phyloP scores from a whole-genome alignment of 1,284 basidiomycete genomes.

The Pseudozyma thailandica region DNA sequence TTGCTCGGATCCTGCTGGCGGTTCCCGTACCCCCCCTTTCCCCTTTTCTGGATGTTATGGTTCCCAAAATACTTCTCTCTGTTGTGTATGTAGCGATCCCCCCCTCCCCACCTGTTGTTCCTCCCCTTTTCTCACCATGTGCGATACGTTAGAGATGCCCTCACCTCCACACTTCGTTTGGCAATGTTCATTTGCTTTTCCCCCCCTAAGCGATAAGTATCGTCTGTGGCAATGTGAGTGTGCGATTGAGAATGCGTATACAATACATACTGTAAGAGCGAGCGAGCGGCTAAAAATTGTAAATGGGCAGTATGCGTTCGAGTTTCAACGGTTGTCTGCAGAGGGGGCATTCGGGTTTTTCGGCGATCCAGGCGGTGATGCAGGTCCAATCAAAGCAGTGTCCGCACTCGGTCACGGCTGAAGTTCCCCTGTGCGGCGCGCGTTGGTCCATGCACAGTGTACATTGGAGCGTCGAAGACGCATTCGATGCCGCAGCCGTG shows the following conservation, averaged over 20 bases:
- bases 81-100: no score
- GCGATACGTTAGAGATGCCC: slow-evolving; percentile 15
- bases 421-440: slow-evolving; percentile 68
- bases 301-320: slow-evolving; percentile 48
- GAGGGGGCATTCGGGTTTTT: slow-evolving; percentile 73
- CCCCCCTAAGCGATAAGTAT: background rate
- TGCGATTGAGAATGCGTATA: no score
- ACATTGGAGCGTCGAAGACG: slow-evolving; percentile 56
- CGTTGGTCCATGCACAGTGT: slow-evolving; percentile 68
- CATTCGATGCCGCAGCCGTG: slow-evolving; percentile 18
- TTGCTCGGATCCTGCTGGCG: slow-evolving; percentile 45
- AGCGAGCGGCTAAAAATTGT: slow-evolving; percentile 60
- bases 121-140: background rate
- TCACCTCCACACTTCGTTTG: background rate
- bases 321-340: slow-evolving; percentile 45
- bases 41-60: slow-evolving; percentile 2
- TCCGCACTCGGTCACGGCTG: slow-evolving; percentile 89
- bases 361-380: slow-evolving; percentile 85
- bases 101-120: background rate
- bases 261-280: no score
- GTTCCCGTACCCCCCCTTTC: slow-evolving; percentile 9
- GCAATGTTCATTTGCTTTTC: slow-evolving; percentile 6
- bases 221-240: background rate
- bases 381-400: slow-evolving; percentile 95
- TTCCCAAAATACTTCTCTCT: slow-evolving; percentile 1